Evolutionary conservation across 2,329 filamentous ascomycete species (phyloP), one percentile per base, ranked within the genome.

Genomic region (Xylaria sp.): DNA sequence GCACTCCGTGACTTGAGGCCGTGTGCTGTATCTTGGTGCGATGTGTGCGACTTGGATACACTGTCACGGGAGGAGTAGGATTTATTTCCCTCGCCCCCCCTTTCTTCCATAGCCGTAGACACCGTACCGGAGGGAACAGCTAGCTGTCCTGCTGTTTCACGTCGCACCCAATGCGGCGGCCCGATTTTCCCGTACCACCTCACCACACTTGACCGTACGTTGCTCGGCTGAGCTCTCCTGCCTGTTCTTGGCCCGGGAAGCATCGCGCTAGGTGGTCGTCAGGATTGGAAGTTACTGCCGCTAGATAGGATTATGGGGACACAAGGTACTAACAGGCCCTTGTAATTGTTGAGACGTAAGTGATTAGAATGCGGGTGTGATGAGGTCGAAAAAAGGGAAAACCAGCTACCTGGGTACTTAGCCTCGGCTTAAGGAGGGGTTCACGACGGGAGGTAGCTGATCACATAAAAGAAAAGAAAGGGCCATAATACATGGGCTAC

Each of bases 131-230:
- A 41, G 39, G 10, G 33, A n/a, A 58, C 18, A 54, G 28, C 67
- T 18, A n/a, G 60, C 39, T 57, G 12, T 28, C 41, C 55, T 48
- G 64, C 28, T 39, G 60, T 39, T 28, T 60, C 51, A 51, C 64
- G 64, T 70, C 56, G 20, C 61, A 70, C 68, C 36, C 9, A 54
- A 67, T 70, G 68, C 68, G 55, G 68, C 68, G 64, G 68, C 64
- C 68, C 68, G 68, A 43, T 25, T 52, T 55, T 59, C 48, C 31
- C 43, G 62, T 64, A 2, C 28, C 13, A 57, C 62, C 43, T 58
- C 52, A 39, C 54, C 36, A 55, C 59, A 58, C 23, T 43, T 31
- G 49, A 49, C 57, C 62, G 52, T 65, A 62, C 58, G 51, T 54
- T 51, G 15, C 52, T 41, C 57, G 57, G 54, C 63, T 66, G 48